Conservation (phyloP, 148 eudicot species). For the Rhododendron griersonianum region DNA sequence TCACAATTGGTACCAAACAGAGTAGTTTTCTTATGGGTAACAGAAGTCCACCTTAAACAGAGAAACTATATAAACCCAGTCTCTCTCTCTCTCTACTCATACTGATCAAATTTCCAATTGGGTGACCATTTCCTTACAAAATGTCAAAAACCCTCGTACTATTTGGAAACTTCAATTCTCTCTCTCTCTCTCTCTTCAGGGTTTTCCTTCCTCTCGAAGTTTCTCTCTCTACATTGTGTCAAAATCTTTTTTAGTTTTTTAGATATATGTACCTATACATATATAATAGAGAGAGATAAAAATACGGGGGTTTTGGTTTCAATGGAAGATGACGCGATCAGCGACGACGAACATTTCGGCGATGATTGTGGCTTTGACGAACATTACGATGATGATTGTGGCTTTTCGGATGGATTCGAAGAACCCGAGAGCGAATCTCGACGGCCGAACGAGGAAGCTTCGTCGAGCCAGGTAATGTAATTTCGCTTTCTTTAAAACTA, state of each 20-base stretch:
- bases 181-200: not conserved
- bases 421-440: slow-evolving; percentile 18
- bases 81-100: not conserved
- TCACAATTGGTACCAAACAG: too few relatives aligned
- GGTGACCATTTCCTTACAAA: not conserved
- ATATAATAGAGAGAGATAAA: not conserved
- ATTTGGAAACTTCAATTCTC: not conserved
- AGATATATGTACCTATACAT: not conserved
- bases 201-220: not conserved
- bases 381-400: slow-evolving; percentile 24
- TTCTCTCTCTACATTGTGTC: not conserved
- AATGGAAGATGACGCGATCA: slow-evolving; percentile 35
- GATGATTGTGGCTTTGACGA: slow-evolving; percentile 25
- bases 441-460: slow-evolving; percentile 10
- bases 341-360: slow-evolving; percentile 30
- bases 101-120: not conserved
- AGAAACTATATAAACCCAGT: not conserved
- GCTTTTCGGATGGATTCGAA: slow-evolving; percentile 23
- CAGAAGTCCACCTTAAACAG: not conserved
- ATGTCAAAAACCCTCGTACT: not conserved
- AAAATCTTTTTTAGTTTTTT: not conserved
- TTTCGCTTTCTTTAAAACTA: not conserved
- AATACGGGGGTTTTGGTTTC: not conserved
- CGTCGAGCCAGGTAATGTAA: slow-evolving; percentile 31
- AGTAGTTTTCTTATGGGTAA: not conserved